Percentiles rank a stretch among this genome's conserved stretches.
Evolutionary conservation across 805 yeast species (phyloP).

Genomic region (Candida koratica): DNA sequence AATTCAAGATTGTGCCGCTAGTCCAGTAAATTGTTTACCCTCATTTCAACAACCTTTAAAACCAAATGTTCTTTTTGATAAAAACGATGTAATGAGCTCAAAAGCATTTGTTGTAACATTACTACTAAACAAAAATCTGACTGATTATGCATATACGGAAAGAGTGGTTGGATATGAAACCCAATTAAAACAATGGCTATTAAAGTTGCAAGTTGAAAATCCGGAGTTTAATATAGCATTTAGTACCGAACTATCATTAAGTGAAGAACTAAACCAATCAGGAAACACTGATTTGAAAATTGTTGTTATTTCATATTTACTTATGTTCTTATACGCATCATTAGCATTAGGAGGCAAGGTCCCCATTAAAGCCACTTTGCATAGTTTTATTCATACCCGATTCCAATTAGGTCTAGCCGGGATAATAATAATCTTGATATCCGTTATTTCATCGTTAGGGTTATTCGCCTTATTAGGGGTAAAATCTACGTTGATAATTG

Average conservation of each 20-base stretch:
- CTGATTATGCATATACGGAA: constrained; percentile 35
- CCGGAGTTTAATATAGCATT: constrained; percentile 56
- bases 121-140: constrained; percentile 53
- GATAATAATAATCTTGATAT: constrained; percentile 70
- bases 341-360: constrained; percentile 67
- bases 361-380: constrained; percentile 32
- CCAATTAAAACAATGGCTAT: constrained; percentile 54
- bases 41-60: constrained; percentile 86
- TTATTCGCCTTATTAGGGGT: constrained; percentile 70
- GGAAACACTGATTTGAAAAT: constrained; percentile 74
- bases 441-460: constrained; percentile 82
- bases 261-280: constrained; percentile 77
- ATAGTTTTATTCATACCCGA: constrained; percentile 49
- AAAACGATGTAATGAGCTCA: constrained; percentile 49
- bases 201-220: constrained; percentile 39
- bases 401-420: constrained; percentile 82
- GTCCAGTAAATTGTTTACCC: constrained; percentile 90
- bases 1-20: constrained; percentile 58
- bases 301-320: constrained; percentile 67
- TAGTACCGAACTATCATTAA: constrained; percentile 79
- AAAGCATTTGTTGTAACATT: constrained; percentile 75
- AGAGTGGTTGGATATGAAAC: constrained; percentile 63
- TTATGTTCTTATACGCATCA: constrained; percentile 87
- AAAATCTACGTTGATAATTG: constrained; percentile 85
- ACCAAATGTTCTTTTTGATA: constrained; percentile 59